These are phyloP conservation scores for Hyphopichia wangnamkhiaoensis DNA, from an alignment of 1,139 yeast genomes.

Conservation along the genomic window DNA sequence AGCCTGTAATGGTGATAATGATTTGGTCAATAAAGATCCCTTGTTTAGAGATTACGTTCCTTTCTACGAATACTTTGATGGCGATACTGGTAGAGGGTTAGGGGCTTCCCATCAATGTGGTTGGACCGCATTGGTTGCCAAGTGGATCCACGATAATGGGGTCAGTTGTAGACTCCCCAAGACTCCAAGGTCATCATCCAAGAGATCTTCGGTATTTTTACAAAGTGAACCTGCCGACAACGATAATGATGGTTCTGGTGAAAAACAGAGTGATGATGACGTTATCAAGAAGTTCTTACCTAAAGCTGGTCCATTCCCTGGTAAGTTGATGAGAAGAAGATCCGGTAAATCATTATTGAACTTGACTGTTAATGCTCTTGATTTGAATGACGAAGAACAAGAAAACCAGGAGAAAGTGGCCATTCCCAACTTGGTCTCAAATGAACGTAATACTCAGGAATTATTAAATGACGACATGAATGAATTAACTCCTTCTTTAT, in stretches of 20 bases:
- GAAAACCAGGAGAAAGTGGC: conserved; percentile 13
- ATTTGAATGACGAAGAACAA: conserved; percentile 63
- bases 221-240: conserved; percentile 12
- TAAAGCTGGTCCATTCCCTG: conserved; percentile 56
- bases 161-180: conserved; percentile 57
- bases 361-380: conserved; percentile 66
- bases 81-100: conserved; percentile 92
- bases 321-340: conserved; percentile 59
- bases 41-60: conserved; percentile 76
- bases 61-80: conserved; percentile 90
- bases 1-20: conserved; percentile 76
- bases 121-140: conserved; percentile 94
- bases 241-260: conserved; percentile 14
- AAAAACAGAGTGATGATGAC: conserved; percentile 39
- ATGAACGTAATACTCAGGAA: conserved; percentile 8
- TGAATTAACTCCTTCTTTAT: conserved; percentile 31
- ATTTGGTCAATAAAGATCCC: conserved; percentile 66
- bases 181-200: conserved; percentile 51
- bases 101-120: conserved; percentile 98
- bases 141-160: conserved; percentile 92
- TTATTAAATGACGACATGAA: conserved; percentile 22
- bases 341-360: conserved; percentile 71
- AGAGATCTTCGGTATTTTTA: conserved; percentile 28
- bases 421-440: conserved; percentile 5
- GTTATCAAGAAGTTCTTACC: conserved; percentile 37